These are phyloP conservation scores for Aspergillus sp. DNA, from an alignment of 2,329 filamentous ascomycete genomes.

Conservation along the genomic window DNA sequence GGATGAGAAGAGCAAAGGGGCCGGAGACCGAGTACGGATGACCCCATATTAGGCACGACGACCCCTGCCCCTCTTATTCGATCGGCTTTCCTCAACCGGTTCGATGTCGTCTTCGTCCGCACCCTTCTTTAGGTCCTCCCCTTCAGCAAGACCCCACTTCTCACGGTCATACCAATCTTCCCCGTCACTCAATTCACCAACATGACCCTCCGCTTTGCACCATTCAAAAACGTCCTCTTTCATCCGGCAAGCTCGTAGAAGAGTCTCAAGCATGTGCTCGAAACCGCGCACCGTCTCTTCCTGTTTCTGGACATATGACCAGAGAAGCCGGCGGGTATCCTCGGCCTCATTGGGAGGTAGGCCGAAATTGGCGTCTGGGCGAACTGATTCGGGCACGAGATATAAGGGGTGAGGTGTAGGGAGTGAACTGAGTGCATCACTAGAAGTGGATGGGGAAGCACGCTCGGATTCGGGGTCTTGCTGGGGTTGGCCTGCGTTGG, in stretches of 20 bases:
- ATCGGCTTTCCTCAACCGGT: conserved; percentile 42
- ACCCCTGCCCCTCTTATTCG: conserved; percentile 41
- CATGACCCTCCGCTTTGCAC: conserved; percentile 63
- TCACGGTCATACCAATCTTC: conserved; percentile 68
- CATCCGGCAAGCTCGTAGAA: conserved; percentile 60
- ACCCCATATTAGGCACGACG: conserved; percentile 31
- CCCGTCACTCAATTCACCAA: conserved; percentile 66
- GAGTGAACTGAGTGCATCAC: conserved; percentile 32
- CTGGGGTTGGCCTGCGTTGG: conserved; percentile 34
- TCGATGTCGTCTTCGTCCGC: conserved; percentile 62
- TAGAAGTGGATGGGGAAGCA: conserved; percentile 26
- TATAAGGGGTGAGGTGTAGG: conserved; percentile 57
- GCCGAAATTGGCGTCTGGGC: conserved; percentile 56
- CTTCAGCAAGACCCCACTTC: conserved; percentile 57
- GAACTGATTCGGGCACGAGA: conserved; percentile 50
- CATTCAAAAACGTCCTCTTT: conserved; percentile 59
- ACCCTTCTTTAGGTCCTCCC: conserved; percentile 60
- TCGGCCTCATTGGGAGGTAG: conserved; percentile 61
- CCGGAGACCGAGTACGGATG: conserved; percentile 1
- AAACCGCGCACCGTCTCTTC: conserved; percentile 62
- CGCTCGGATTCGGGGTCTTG: conserved; percentile 26
- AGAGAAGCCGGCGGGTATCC: conserved; percentile 60
- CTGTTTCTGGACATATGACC: conserved; percentile 65
- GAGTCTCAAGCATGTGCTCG: conserved; percentile 55
- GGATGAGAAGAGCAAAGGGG: background rate